phyloP scores from a whole-genome alignment of 2,329 filamentous ascomycete species.

The Pseudogymnoascus sp. region DNA sequence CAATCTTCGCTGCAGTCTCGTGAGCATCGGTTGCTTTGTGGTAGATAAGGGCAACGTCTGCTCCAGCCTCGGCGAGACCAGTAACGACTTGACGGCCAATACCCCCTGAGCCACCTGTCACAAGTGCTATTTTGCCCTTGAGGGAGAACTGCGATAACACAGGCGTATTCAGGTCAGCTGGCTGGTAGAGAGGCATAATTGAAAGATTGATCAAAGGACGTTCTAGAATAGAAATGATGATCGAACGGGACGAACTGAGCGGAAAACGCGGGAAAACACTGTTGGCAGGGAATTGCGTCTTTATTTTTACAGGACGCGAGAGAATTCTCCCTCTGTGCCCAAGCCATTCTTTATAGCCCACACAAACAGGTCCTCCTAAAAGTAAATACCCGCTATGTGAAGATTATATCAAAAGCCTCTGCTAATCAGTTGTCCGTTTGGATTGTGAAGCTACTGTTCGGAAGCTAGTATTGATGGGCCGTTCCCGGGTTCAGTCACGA shows the following conservation, averaged over 20 bases:
- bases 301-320: background rate
- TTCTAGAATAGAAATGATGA: background rate
- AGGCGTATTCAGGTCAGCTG: background rate
- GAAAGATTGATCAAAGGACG: constrained; percentile 25
- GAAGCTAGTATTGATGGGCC: background rate
- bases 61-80: constrained; percentile 37
- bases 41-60: constrained; percentile 33
- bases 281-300: background rate
- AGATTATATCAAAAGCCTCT: background rate
- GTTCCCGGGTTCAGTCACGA: background rate
- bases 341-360: constrained; percentile 27
- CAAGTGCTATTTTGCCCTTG: constrained; percentile 34
- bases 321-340: constrained; percentile 5
- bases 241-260: background rate
- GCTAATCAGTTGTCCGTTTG: background rate
- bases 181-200: constrained; percentile 16
- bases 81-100: constrained; percentile 36
- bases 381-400: constrained; percentile 12
- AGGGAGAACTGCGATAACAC: constrained; percentile 32
- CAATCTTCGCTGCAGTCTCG: constrained; percentile 21
- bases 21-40: constrained; percentile 22
- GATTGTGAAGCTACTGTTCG: background rate
- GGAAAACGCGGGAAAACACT: background rate
- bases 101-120: constrained; percentile 39
- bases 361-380: constrained; percentile 26